These are phyloP conservation scores for Boletus subluridellus DNA, from an alignment of 1,284 basidiomycete species.

Conservation along the genomic window DNA sequence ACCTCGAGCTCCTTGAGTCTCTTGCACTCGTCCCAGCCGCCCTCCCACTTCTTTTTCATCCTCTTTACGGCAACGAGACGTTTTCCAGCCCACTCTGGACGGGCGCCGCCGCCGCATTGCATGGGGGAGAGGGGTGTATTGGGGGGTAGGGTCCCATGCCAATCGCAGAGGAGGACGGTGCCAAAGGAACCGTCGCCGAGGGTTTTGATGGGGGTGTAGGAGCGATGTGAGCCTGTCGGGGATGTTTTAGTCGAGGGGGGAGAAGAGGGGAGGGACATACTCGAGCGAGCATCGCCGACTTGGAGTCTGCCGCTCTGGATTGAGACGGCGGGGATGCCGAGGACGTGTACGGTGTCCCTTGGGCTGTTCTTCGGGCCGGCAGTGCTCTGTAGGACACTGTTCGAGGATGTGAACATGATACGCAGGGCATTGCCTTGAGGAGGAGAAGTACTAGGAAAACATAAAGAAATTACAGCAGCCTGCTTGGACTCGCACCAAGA, in stretches of 20 bases:
- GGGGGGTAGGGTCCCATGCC: slow-evolving; percentile 92
- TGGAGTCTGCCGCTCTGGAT: slow-evolving; percentile 62
- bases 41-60: slow-evolving; percentile 97
- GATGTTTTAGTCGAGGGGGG: slow-evolving; percentile 1
- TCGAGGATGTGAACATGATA: slow-evolving; percentile 61
- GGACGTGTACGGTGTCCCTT: slow-evolving; percentile 60
- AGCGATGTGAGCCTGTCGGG: slow-evolving; percentile 50
- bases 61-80: slow-evolving; percentile 95
- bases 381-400: slow-evolving; percentile 49
- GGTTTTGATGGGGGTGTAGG: slow-evolving; percentile 76
- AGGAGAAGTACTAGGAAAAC: slow-evolving; percentile 26
- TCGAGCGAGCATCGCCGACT: slow-evolving; percentile 66
- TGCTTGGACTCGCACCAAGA: slow-evolving; percentile 2
- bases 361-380: slow-evolving; percentile 18
- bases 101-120: slow-evolving; percentile 84
- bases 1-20: slow-evolving; percentile 96
- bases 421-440: slow-evolving; percentile 51
- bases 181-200: slow-evolving; percentile 97
- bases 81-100: slow-evolving; percentile 93
- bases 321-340: slow-evolving; percentile 69
- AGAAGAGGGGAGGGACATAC: slow-evolving; percentile 42
- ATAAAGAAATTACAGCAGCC: slow-evolving; percentile 14
- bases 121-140: slow-evolving; percentile 85
- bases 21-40: slow-evolving; percentile 96
- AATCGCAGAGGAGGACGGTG: slow-evolving; percentile 98